Evolutionary conservation across 2,329 filamentous ascomycete genomes (phyloP).

Genomic region (Aspergillus clavatus): DNA sequence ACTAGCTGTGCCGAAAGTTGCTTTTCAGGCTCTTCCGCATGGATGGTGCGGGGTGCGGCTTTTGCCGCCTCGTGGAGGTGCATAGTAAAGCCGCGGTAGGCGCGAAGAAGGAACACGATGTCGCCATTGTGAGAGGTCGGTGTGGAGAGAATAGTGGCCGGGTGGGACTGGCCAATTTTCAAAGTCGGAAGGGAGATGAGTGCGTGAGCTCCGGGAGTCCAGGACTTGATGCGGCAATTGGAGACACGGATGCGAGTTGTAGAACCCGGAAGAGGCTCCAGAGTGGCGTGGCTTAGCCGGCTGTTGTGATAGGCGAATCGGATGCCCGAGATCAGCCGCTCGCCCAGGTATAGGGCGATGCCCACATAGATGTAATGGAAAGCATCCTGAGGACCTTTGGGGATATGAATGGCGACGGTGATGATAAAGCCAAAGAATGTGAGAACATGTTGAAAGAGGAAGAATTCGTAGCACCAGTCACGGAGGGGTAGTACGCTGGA

Average conservation of each 20-base stretch:
- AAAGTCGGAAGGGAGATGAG: constrained; percentile 7
- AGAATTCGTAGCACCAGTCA: constrained; percentile 16
- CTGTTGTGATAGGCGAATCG: constrained; percentile 32
- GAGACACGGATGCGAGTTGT: constrained; percentile 35
- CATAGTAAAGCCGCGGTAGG: constrained; percentile 7
- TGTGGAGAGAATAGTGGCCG: constrained; percentile 10
- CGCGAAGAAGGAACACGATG: constrained; percentile 10
- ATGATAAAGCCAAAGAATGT: constrained; percentile 35
- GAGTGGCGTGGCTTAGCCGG: constrained; percentile 18
- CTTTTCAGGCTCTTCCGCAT: too few species aligned
- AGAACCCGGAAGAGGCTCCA: constrained; percentile 29
- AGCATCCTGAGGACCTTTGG: neutral
- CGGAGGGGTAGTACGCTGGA: constrained; percentile 7
- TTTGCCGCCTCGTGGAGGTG: constrained; percentile 1
- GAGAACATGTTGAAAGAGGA: constrained; percentile 34
- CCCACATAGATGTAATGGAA: too few species aligned
- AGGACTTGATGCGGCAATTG: constrained; percentile 31
- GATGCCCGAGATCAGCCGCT: constrained; percentile 3
- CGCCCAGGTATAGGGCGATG: too few species aligned
- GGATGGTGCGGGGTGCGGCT: too few species aligned
- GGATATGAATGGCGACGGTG: constrained; percentile 26
- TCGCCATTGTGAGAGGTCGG: constrained; percentile 10
- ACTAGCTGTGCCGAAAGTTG: too few species aligned
- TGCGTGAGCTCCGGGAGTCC: constrained; percentile 24
- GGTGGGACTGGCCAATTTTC: constrained; percentile 10